Conservation (phyloP, 2,329 filamentous ascomycete genomes). For the Verticillium nubilum region DNA sequence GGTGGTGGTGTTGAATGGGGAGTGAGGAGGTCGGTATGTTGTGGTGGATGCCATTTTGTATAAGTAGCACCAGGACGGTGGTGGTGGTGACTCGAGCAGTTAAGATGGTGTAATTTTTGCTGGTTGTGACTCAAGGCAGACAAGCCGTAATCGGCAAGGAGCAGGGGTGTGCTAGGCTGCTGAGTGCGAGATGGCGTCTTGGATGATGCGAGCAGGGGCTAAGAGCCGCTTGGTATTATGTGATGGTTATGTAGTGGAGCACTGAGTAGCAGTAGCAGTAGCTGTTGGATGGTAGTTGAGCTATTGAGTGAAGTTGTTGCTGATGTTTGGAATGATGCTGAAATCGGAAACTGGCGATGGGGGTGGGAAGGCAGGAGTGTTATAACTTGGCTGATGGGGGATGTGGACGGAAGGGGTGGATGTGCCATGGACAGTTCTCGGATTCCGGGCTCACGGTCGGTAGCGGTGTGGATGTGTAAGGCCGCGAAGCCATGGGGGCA, state of each 20-base stretch:
- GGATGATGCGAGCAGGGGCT: not conserved
- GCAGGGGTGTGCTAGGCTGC: not conserved
- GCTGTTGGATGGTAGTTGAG: not conserved
- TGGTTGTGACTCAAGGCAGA: conserved; percentile 3
- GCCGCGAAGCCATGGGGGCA: not conserved
- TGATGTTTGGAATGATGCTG: not conserved
- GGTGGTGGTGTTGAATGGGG: not conserved
- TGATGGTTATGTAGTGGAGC: not conserved
- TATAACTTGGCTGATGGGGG: not conserved
- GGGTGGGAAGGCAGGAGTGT: not conserved
- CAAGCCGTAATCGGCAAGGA: conserved; percentile 3
- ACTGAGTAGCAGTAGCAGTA: not conserved
- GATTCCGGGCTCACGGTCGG: not conserved
- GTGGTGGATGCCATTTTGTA: conserved; percentile 2
- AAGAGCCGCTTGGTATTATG: not conserved
- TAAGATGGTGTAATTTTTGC: conserved; percentile 2
- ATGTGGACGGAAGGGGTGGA: conserved; percentile 17
- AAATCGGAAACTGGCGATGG: not conserved
- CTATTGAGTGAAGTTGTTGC: not conserved
- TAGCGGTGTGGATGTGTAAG: conserved; percentile 1
- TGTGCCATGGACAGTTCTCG: conserved; percentile 10
- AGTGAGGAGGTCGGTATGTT: not conserved
- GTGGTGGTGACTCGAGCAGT: not conserved
- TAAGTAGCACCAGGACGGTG: conserved; percentile 1
- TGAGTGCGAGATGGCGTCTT: not conserved